These are phyloP conservation scores for Acarospora socialis DNA, from an alignment of 2,329 filamentous ascomycete species.

Conservation along the genomic window DNA sequence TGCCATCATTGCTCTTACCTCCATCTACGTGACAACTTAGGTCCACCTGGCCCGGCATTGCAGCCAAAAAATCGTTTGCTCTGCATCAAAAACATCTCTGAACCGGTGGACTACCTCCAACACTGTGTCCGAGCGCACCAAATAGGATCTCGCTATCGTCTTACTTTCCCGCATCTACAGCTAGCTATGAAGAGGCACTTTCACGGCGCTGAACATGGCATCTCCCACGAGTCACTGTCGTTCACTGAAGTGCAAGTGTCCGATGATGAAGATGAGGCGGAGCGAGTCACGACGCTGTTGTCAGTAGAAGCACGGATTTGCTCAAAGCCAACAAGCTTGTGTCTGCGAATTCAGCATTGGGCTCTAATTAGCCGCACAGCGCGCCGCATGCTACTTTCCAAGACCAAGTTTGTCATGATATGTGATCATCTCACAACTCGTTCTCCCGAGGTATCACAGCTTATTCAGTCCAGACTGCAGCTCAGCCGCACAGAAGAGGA, in stretches of 20 bases:
- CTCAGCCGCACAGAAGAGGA: too few relatives aligned
- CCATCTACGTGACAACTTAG: conserved; percentile 1
- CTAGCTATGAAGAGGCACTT: conserved; percentile 3
- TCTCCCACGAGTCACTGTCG: background rate
- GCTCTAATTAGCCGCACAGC: too few relatives aligned
- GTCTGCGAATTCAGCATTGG: too few relatives aligned
- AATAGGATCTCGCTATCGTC: background rate
- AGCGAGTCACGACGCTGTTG: too few relatives aligned
- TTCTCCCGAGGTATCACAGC: too few relatives aligned
- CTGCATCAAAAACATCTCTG: too few relatives aligned
- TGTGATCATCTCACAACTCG: too few relatives aligned
- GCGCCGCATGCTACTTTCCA: too few relatives aligned
- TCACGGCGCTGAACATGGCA: background rate
- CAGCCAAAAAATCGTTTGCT: background rate
- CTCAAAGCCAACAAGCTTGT: background rate
- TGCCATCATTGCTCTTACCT: conserved; percentile 5
- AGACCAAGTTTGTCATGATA: too few relatives aligned
- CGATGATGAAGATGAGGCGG: too few relatives aligned
- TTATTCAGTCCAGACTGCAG: too few relatives aligned
- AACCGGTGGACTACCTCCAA: background rate
- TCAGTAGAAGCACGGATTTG: background rate
- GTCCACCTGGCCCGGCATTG: background rate
- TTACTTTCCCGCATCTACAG: conserved; percentile 3
- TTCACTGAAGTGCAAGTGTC: too few relatives aligned
- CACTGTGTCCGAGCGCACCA: background rate